Percentiles rank a stretch among this genome's conserved stretches.
Conservation (phyloP, 345 rosid species). For the Arabidopsis thaliana region TAIR10.1 NC_003076.8:26649501-26650000, state of each 20-base stretch:
- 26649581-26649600: constrained; percentile 68
- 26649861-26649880: constrained; percentile 65
- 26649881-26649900: constrained; percentile 49
- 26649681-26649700: constrained; percentile 70
- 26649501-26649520: constrained; percentile 47
- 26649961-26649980: not conserved
- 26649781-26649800: constrained; percentile 12
- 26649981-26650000: constrained; percentile 19
- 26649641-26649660: constrained; percentile 31
- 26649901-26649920: constrained; percentile 60
- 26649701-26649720: constrained; percentile 86
- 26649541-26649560: constrained; percentile 50
- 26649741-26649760: constrained; percentile 92
- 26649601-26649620: constrained; percentile 60
- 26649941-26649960: constrained; percentile 64
- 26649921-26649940: constrained; percentile 80
- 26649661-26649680: constrained; percentile 56
- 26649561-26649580: constrained; percentile 63
- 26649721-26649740: constrained; percentile 79
- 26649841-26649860: constrained; percentile 25
- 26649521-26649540: constrained; percentile 49
- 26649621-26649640: constrained; percentile 56
- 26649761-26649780: constrained; percentile 55
- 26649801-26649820: constrained; percentile 24
- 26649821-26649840: constrained; percentile 27